phyloP scores from a whole-genome alignment of 805 yeast genomes.

The Ogataea haglerorum region DNA sequence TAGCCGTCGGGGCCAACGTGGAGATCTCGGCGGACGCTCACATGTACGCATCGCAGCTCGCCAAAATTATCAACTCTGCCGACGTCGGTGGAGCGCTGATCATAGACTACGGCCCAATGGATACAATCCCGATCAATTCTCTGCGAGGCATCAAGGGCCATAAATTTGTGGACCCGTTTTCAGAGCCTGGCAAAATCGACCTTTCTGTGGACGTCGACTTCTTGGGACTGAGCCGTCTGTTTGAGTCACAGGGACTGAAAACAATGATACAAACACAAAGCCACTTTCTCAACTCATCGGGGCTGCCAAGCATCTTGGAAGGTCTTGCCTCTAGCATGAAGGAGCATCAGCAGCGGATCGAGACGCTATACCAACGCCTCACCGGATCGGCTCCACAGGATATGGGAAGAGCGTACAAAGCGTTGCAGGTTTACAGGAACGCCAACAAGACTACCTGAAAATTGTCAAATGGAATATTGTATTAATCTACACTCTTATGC shows the following conservation, averaged over 20 bases:
- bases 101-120: conserved; percentile 71
- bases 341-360: conserved; percentile 46
- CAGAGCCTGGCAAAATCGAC: conserved; percentile 76
- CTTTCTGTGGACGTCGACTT: conserved; percentile 84
- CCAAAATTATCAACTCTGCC: conserved; percentile 33
- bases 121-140: conserved; percentile 63
- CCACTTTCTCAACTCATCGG: conserved; percentile 72
- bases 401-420: conserved; percentile 79
- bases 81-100: conserved; percentile 62
- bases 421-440: conserved; percentile 33
- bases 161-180: conserved; percentile 69
- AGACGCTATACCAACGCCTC: conserved; percentile 56
- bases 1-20: conserved; percentile 55
- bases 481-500: conserved; percentile 4
- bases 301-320: conserved; percentile 67
- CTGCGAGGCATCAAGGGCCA: conserved; percentile 73
- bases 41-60: conserved; percentile 51
- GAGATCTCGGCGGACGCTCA: conserved; percentile 78
- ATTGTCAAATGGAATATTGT: neutral
- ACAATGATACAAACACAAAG: conserved; percentile 53
- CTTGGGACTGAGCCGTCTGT: conserved; percentile 46
- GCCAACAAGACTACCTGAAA: neutral
- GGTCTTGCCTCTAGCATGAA: conserved; percentile 48
- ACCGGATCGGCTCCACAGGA: conserved; percentile 55
- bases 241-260: conserved; percentile 23